These are phyloP conservation scores for Lolium rigidum DNA, from an alignment of 176 grass and related monocot species.

Conservation along the genomic window DNA sequence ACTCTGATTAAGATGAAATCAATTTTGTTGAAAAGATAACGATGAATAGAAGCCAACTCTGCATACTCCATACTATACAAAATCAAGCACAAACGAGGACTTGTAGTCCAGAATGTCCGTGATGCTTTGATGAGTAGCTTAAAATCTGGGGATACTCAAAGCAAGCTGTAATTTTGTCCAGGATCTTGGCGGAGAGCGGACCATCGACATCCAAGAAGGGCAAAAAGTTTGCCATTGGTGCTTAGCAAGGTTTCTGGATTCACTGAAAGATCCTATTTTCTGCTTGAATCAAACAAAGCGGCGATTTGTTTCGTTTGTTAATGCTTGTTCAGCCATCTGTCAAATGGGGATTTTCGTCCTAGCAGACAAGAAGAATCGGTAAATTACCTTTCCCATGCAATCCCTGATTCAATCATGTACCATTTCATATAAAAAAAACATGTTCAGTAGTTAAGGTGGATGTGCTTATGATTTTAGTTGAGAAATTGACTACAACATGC, in stretches of 20 bases:
- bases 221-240: conserved; percentile 60
- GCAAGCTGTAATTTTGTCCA: conserved; percentile 92
- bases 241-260: conserved; percentile 33
- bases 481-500: background rate
- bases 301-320: conserved; percentile 15
- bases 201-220: conserved; percentile 42
- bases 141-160: conserved; percentile 86
- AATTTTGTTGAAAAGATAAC: too few species aligned
- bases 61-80: conserved; percentile 91
- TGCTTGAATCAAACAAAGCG: conserved; percentile 44
- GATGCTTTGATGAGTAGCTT: conserved; percentile 74
- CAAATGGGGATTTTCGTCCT: conserved; percentile 29
- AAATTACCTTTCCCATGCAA: background rate
- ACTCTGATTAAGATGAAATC: too few species aligned
- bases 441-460: conserved; percentile 40
- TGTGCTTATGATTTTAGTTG: conserved; percentile 21
- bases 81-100: conserved; percentile 88
- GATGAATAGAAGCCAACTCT: background rate
- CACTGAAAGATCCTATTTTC: conserved; percentile 19
- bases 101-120: conserved; percentile 69
- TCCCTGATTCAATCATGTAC: conserved; percentile 16
- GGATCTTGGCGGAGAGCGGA: conserved; percentile 67
- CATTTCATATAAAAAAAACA: background rate
- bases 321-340: conserved; percentile 27
- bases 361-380: background rate